Conservation (phyloP, 2,329 filamentous ascomycete genomes). For the Pyrenochaeta sp. region DNA sequence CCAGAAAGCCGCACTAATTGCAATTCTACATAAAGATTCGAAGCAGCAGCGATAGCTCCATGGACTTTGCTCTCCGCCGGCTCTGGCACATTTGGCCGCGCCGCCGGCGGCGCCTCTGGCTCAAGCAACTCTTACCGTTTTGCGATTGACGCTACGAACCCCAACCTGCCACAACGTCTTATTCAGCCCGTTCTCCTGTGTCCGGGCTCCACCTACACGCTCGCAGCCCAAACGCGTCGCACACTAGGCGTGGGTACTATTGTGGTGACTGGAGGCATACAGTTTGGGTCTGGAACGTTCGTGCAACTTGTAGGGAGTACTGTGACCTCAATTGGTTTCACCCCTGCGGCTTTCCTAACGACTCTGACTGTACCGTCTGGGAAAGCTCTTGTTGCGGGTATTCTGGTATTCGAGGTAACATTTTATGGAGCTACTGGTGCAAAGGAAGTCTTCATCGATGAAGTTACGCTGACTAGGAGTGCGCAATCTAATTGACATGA, state of each 20-base stretch:
- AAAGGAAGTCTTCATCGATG: conserved; percentile 4
- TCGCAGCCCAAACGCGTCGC: neutral
- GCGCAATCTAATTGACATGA: neutral
- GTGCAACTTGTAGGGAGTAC: neutral
- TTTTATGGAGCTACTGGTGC: neutral
- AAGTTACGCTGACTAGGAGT: neutral
- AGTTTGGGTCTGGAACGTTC: neutral
- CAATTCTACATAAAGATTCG: neutral
- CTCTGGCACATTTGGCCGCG: neutral
- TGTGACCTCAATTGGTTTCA: neutral
- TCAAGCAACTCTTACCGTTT: neutral
- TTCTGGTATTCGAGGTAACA: conserved; percentile 1
- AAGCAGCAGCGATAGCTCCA: neutral
- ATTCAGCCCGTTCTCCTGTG: conserved; percentile 2
- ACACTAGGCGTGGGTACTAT: neutral
- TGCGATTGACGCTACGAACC: neutral
- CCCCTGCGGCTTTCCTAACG: neutral
- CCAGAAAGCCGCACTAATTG: neutral
- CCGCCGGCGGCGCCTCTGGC: neutral
- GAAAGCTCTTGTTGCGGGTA: neutral
- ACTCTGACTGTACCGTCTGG: neutral
- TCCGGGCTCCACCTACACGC: neutral
- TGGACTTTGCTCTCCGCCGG: neutral
- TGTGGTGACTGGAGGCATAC: neutral
- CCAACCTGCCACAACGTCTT: conserved; percentile 1